Evolutionary conservation across 495 filamentous ascomycete species (phyloP), one percentile per base, ranked within the genome.

Genomic region (Hypoxylon lenormandii): DNA sequence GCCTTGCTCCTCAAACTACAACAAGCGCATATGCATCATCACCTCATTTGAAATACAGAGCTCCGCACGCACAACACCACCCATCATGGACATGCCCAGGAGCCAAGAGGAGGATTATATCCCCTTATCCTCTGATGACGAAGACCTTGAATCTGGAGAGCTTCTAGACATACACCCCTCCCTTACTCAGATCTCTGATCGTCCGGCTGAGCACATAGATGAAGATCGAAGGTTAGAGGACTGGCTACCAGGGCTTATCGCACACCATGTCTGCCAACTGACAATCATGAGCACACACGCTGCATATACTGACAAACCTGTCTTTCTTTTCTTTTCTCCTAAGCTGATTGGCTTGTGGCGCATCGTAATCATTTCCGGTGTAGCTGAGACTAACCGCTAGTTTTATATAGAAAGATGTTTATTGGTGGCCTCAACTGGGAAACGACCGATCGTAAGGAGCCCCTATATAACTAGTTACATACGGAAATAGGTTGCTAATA

Each of bases 351-450:
- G 50, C 7, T 22, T 69, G 57, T 53, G 69, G 42, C 65, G 54
- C 70, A 45, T 56, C 56, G n/a, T 47, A 55, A 47, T 54, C 70
- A 38, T 72, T 63, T 52, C 16, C 64, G 28, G 19, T 64, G 38
- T 38, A 51, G 30, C 54, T 23, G 12, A 60, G 42, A 65, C 82
- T 84, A 72, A 84, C 74, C 23, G 22, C 36, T 11, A 10, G 52
- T 48, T 57, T 46, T 45, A 40, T 72, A 53, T 57, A 98, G 95
- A 71, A 98, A 98, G 81, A 98, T 98, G 95, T 98, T 98, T 72
- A 98, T 98, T 81, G 95, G 95, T 72, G 95, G 95, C 15, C 82
- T 98, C 69, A 98, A 98, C 77, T 98, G 95, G 95, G 95, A 98
- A 79, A 98, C 95, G 23, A 97, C 95, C 49, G 95, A 98, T 81